These are phyloP conservation scores for Acanthamoeba royreba DNA, from an alignment of 208 protist species.

Conservation along the genomic window DNA sequence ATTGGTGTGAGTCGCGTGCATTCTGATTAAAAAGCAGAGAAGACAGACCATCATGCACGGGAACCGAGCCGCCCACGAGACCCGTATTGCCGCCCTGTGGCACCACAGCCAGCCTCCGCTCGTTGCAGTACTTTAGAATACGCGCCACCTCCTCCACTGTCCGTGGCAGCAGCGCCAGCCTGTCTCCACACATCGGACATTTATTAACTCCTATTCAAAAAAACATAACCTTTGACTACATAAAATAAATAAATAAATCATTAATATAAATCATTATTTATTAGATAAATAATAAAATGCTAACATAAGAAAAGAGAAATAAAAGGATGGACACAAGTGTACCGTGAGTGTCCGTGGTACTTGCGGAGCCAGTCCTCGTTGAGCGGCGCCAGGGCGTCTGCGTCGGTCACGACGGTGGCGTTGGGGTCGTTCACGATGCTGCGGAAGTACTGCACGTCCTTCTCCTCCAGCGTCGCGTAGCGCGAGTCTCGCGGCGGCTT, in stretches of 20 bases:
- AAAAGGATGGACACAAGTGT: not conserved
- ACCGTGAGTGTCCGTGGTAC: not conserved
- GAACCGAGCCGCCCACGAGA: conserved; percentile 89
- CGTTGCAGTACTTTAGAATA: conserved; percentile 48
- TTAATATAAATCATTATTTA: too few species aligned
- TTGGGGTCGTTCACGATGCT: not conserved
- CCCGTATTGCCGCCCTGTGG: conserved; percentile 97
- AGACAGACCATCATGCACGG: conserved; percentile 1
- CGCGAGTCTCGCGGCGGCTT: not conserved
- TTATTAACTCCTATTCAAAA: too few species aligned
- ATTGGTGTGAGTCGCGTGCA: too few species aligned
- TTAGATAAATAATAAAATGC: not conserved
- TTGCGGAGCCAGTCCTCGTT: conserved; percentile 42
- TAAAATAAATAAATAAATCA: too few species aligned
- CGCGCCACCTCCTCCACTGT: not conserved
- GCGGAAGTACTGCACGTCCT: not conserved
- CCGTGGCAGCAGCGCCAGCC: not conserved
- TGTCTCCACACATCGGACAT: not conserved
- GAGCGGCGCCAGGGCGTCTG: not conserved
- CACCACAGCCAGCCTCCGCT: conserved; percentile 84
- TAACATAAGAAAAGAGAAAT: not conserved
- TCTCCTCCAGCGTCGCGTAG: not conserved
- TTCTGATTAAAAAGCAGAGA: too few species aligned
- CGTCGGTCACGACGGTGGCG: not conserved
- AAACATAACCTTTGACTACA: too few species aligned